Evolutionary conservation across 306 rosid genomes (phyloP).

Genomic region (Cicer chorassanicum): DNA sequence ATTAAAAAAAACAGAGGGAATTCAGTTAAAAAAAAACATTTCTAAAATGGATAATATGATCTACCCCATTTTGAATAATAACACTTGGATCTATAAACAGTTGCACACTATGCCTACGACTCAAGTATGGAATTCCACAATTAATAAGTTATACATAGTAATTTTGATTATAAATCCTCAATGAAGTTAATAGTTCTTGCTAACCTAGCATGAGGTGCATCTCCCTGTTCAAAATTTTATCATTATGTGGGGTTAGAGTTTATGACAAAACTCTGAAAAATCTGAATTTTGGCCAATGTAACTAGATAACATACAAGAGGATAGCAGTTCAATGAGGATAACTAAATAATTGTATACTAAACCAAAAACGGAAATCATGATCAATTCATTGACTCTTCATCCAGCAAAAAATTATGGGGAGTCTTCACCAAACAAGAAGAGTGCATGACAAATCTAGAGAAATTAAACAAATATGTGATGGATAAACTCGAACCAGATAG

Average conservation of each 20-base stretch:
- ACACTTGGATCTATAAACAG: too few species aligned
- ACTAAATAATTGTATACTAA: neutral
- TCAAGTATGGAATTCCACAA: too few species aligned
- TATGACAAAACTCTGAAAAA: neutral
- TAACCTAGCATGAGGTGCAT: too few species aligned
- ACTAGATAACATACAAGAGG: neutral
- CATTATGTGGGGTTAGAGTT: neutral
- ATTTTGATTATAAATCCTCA: too few species aligned
- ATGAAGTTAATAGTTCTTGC: too few species aligned
- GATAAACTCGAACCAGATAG: constrained; percentile 28
- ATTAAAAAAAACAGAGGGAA: too few species aligned
- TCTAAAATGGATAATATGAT: too few species aligned
- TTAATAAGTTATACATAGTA: too few species aligned
- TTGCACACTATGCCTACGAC: too few species aligned
- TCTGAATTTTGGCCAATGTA: neutral
- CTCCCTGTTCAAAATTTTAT: too few species aligned
- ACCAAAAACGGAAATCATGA: neutral
- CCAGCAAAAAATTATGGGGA: neutral
- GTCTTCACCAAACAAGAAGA: neutral
- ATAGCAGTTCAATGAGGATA: neutral
- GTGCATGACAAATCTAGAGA: neutral
- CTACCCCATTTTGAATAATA: too few species aligned
- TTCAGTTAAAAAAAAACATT: too few species aligned
- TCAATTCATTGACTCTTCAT: neutral
- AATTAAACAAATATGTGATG: neutral